Base-by-base conservation (phyloP, 345 rosid species). In the Mangifera indica region DNA sequence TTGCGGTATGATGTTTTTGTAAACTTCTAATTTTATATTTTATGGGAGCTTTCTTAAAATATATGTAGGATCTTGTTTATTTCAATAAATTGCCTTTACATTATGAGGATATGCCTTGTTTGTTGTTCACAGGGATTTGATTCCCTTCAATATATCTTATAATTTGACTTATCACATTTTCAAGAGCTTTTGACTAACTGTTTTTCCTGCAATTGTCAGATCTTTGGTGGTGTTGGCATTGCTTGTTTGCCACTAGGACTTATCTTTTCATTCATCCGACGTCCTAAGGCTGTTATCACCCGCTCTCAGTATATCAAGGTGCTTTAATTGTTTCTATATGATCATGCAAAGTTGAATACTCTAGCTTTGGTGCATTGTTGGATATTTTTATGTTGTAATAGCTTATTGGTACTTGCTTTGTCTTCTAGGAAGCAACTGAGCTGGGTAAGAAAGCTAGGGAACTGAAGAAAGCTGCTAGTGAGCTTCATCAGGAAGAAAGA, bases 251-350 rank as follows among this genome's bases (percentile, higher is more conserved):
- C 99, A 1, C 62, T 96, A 75, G 98, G 99, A 79, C 99, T 96
- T 72, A 89, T 96, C 51, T 84, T 90, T 84, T 86, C 98, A 7
- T 96, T 96, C 81, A 82, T 96, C 81, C 86, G 92, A 77, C 98
- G 99, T 54, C 99, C 99, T 46, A 95, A 88, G 82, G 97, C 99
- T 79, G 99, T 95, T 69, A 95, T 95, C 44, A 95, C 98, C 61
- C 93, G 98, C 46, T 95, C 99, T 66, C 99, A 95, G 68, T 95
- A 95, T 76, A 95, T 95, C 55, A 93, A 93, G 99, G 99, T 93
- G 68, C 74, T 77, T 25, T 70, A 66, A 20, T 42, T 66, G 45
- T 29, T 44, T 53, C 55, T 18, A 42, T 46, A 45, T 60, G 29
- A 48, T 69, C 40, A 14, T 59, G 49, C 22, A 6, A 22, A 62